phyloP scores from a whole-genome alignment of 2,329 filamentous ascomycete species.

The Allantophomopsis lycopodina region DNA sequence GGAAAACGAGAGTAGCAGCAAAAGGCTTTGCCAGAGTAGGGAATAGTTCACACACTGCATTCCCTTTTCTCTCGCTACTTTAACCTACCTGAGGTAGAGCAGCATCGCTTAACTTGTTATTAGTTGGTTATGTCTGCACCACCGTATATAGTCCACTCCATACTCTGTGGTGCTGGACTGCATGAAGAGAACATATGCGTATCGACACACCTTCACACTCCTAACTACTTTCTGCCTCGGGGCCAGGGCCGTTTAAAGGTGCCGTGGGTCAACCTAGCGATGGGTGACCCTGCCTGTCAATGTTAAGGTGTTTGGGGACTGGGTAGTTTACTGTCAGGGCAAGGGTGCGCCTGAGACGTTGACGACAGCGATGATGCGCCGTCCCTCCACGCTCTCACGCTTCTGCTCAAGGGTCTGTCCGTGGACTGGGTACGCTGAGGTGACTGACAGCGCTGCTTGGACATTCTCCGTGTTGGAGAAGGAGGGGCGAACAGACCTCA shows the following conservation, averaged over 20 bases:
- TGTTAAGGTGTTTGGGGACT: neutral
- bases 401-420: neutral
- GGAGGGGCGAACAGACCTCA: neutral
- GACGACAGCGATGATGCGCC: neutral
- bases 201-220: too few species aligned
- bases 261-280: neutral
- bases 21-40: too few species aligned
- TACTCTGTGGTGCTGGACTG: too few species aligned
- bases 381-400: too few species aligned
- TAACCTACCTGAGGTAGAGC: too few species aligned
- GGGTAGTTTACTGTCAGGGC: neutral
- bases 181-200: too few species aligned
- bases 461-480: neutral
- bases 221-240: neutral
- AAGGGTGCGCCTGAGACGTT: neutral
- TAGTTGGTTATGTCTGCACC: too few species aligned
- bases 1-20: too few species aligned
- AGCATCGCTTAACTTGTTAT: too few species aligned
- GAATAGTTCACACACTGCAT: too few species aligned
- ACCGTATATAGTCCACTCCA: too few species aligned
- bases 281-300: neutral
- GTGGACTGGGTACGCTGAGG: neutral
- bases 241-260: neutral
- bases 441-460: neutral
- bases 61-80: too few species aligned